Evolutionary conservation across 192 early-diverging fungal species (phyloP).

Genomic region (Coemansia reversa): DNA sequence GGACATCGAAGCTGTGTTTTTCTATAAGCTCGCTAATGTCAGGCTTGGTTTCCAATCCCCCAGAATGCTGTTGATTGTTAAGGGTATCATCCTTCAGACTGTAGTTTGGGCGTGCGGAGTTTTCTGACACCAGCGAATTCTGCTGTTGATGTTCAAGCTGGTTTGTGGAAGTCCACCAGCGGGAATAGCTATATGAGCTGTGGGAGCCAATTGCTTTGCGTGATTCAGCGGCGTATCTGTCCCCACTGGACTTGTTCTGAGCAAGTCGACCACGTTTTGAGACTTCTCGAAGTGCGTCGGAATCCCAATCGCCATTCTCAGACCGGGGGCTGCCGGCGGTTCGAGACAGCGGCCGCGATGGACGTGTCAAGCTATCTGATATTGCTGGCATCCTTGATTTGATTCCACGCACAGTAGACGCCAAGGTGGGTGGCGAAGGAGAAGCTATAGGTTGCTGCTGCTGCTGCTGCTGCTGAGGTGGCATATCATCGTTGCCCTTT

Average conservation of each 20-base stretch:
- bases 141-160: background rate
- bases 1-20: background rate
- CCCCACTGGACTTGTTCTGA: slow-evolving; percentile 6
- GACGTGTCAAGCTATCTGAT: background rate
- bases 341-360: slow-evolving; percentile 5
- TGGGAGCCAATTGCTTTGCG: slow-evolving; percentile 33
- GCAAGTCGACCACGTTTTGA: slow-evolving; percentile 18
- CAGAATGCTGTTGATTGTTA: background rate
- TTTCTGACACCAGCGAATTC: background rate
- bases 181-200: slow-evolving; percentile 1
- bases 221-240: slow-evolving; percentile 35
- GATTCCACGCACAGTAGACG: background rate
- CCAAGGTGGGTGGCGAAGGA: background rate
- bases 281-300: slow-evolving; percentile 26
- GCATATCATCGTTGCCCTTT: background rate
- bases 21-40: background rate
- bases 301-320: slow-evolving; percentile 32
- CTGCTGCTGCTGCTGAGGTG: background rate
- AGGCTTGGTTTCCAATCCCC: background rate
- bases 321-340: background rate
- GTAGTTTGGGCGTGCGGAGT: background rate
- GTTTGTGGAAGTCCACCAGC: background rate
- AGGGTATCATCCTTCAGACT: background rate
- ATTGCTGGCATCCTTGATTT: background rate
- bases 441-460: background rate